Evolutionary conservation across 2,329 filamentous ascomycete species (phyloP), one percentile per base, ranked within the genome.

Genomic region (Raffaelea deltoideospora): DNA sequence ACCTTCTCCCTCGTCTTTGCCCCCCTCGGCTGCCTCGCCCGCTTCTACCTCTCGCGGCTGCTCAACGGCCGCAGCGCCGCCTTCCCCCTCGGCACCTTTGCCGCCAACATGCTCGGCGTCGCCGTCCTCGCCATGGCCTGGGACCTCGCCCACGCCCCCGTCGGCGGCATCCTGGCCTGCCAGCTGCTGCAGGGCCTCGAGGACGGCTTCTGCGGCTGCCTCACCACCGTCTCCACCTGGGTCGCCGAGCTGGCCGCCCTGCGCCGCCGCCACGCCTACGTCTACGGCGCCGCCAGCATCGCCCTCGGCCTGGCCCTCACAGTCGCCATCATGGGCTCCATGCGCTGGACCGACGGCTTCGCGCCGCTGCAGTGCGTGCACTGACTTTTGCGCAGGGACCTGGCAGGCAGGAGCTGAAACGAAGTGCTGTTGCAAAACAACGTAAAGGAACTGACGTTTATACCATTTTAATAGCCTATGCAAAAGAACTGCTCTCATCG

Each of bases 21-120:
- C 1, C 88, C 88, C 0, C 46, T 84, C 0, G 88, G 88, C 0
- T 87, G 80, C 46, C 57, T 94, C 0, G 51, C 68, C 0, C 72
- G 88, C 4, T 93, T 82, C 59, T 87, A 85, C 51, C 55, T 71
- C 1, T 80, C 80, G 1, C 51, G 81, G 7, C 55, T 62, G 19
- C 67, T 94, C n/a, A 95, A 95, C 48, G 61, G 69, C 0, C 63
- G 72, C 17, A 46, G 74, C 0, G 55, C 73, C 0, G 59, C 67
- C 0, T 95, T 95, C 46, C 88, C 88, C 0, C 55, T 95, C 0
- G 88, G 88, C 3, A 96, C 88, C 0, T 94, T 95, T 48, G 58
- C 62, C 0, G 84, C 80, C 21, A 96, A 96, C 49, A 63, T 92
- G 5, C 53, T 79, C 13, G 88, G 87, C 5, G 86, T 83, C 0